Evolutionary conservation across 2,329 filamentous ascomycete genomes (phyloP).

Genomic region (Sclerotinia subarctica): DNA sequence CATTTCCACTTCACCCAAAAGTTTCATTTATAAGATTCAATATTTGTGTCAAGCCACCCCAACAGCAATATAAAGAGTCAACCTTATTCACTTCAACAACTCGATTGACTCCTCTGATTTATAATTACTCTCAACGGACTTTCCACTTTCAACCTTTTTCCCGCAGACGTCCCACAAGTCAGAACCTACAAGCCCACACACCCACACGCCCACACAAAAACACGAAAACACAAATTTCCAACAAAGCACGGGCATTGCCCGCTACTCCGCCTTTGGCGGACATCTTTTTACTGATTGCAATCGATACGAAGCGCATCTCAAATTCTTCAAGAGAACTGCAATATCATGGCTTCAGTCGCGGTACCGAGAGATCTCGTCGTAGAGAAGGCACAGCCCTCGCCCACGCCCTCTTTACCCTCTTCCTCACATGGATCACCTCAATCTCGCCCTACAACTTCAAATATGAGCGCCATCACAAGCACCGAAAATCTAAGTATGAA

Average conservation of each 20-base stretch:
- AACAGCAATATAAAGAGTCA: background rate
- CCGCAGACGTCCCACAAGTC: background rate
- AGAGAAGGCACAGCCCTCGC: constrained; percentile 31
- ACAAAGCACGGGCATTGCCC: constrained; percentile 32
- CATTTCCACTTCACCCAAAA: background rate
- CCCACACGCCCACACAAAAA: constrained; percentile 1
- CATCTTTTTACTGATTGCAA: constrained; percentile 19
- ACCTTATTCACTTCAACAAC: background rate
- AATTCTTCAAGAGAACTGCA: constrained; percentile 13
- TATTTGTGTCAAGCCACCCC: background rate
- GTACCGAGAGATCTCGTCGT: constrained; percentile 28
- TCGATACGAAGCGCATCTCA: constrained; percentile 17
- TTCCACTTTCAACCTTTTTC: constrained; percentile 6
- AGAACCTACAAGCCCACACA: background rate
- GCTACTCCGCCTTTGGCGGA: constrained; percentile 28
- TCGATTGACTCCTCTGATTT: background rate
- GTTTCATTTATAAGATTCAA: background rate
- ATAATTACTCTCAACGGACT: background rate
- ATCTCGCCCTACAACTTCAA: constrained; percentile 27
- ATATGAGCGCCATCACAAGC: constrained; percentile 32
- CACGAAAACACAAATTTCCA: constrained; percentile 18
- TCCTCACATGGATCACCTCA: constrained; percentile 33
- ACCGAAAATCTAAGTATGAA: constrained; percentile 34
- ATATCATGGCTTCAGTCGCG: constrained; percentile 35
- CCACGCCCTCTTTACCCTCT: constrained; percentile 31